These are phyloP conservation scores for Pseudogymnoascus sp. DNA, from an alignment of 2,329 filamentous ascomycete species.

Conservation along the genomic window DNA sequence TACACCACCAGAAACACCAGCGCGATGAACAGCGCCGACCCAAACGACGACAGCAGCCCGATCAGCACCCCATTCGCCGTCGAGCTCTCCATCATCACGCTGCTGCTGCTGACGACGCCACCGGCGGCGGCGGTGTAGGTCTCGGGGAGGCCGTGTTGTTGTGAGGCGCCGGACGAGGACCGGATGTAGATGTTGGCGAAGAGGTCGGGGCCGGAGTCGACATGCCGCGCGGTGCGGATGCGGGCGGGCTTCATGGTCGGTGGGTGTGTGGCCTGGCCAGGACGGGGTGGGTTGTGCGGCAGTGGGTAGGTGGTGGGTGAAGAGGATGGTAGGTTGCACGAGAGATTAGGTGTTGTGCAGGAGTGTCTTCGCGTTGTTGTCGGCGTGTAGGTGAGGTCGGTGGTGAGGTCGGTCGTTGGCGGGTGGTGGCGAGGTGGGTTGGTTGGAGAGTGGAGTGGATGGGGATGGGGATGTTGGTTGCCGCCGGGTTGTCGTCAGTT, in stretches of 20 bases:
- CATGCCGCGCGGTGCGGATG: neutral
- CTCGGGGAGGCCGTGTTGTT: neutral
- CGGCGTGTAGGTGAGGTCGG: neutral
- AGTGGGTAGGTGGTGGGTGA: neutral
- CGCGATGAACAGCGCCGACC: constrained; percentile 77
- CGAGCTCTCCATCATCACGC: constrained; percentile 23
- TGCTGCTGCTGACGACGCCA: neutral
- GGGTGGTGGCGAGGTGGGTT: neutral
- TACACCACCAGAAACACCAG: constrained; percentile 75
- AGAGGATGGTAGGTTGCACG: neutral
- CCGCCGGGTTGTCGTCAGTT: neutral
- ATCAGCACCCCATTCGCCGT: constrained; percentile 76
- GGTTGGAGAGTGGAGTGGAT: neutral
- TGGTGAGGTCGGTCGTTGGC: neutral
- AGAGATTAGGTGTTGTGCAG: neutral
- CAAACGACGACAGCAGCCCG: constrained; percentile 87
- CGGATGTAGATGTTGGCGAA: neutral
- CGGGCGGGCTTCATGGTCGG: neutral
- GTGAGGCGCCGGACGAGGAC: neutral
- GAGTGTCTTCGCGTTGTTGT: neutral
- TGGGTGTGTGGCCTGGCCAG: neutral
- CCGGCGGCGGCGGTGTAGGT: neutral
- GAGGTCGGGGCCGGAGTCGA: neutral
- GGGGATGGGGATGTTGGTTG: neutral
- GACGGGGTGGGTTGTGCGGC: neutral